Evolutionary conservation across 2,329 filamentous ascomycete species (phyloP).

Genomic region (Chaetomiaceae sp.): DNA sequence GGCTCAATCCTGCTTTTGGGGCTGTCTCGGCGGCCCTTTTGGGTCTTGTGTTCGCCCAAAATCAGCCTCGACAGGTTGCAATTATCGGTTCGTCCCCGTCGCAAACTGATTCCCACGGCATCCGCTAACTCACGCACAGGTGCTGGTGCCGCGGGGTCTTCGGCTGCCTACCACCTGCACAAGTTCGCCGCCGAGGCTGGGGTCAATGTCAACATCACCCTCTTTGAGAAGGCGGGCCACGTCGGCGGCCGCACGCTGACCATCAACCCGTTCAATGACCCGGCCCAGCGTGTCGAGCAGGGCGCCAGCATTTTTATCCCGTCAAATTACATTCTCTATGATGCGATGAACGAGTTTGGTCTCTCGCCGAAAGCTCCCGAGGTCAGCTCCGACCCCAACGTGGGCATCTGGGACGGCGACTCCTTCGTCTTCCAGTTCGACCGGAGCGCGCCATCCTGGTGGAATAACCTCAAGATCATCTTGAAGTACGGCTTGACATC

Average conservation of each 20-base stretch:
- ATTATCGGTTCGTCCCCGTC: conserved; percentile 28
- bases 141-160: conserved; percentile 83
- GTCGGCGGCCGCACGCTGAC: conserved; percentile 87
- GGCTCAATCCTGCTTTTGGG: neutral
- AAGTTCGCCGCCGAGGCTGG: conserved; percentile 62
- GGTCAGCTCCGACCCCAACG: conserved; percentile 47
- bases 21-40: conserved; percentile 5
- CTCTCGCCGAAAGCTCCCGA: conserved; percentile 50
- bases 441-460: conserved; percentile 63
- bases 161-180: conserved; percentile 76
- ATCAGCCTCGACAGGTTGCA: conserved; percentile 28
- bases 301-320: conserved; percentile 90
- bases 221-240: conserved; percentile 75
- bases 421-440: conserved; percentile 65
- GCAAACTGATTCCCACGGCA: neutral
- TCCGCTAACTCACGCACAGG: conserved; percentile 47
- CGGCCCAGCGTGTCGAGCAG: conserved; percentile 68
- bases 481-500: conserved; percentile 76
- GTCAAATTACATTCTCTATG: conserved; percentile 76
- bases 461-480: conserved; percentile 72
- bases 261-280: conserved; percentile 68
- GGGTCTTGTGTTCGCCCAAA: neutral
- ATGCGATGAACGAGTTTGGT: conserved; percentile 67
- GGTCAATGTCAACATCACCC: conserved; percentile 69
- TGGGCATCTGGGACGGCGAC: conserved; percentile 82